Base-by-base conservation (phyloP, 495 filamentous ascomycete genomes). In the Penicillium salamii region DNA sequence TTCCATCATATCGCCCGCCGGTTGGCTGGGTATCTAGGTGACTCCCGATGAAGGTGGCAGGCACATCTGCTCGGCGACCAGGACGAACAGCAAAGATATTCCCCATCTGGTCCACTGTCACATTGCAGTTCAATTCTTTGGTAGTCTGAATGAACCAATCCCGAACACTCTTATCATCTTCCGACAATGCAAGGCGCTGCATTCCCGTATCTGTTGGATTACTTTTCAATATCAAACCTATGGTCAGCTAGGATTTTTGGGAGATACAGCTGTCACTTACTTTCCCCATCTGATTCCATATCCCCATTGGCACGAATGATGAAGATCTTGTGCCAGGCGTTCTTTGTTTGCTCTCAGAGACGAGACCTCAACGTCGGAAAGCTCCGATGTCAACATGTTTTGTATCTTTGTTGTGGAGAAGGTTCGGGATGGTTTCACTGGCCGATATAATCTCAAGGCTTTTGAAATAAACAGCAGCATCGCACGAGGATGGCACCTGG, bases 1-100 rank as follows among this genome's bases (percentile, higher is more conserved):
- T 87, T 5, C 89, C 88, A 61, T 91, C 88, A 50, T 77, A 78
- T 46, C 88, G 69, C 7, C 88, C 88, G 34, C 87, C 88, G 8
- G 75, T 84, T 0, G 88, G 88, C 65, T 91, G 85, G 0, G 88
- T 90, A 61, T 90, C 88, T 8, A 92, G 70, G 63, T 92, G 88
- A 28, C 80, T 84, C 2, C 88, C 88, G 15, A 80, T 85, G 52
- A 81, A 87, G 1, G 85, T 89, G 1, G 87, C 74, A 9, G 82
- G 78, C 5, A 72, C 75, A 36, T 76, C 72, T 19, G 67, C 63
- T 45, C 69, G 68, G 46, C 73, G 65, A 6, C 87, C 87, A 7
- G 81, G 77, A 19, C 84, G 77, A 3, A 87, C 69, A 3, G 88
- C 88, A 58, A 90, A 92, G 50, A 85, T 87, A 48, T 92, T 92